Percentiles rank a stretch among this genome's conserved stretches.
phyloP scores from a whole-genome alignment of 2,329 filamentous ascomycete genomes.

The Claviceps pusilla region DNA sequence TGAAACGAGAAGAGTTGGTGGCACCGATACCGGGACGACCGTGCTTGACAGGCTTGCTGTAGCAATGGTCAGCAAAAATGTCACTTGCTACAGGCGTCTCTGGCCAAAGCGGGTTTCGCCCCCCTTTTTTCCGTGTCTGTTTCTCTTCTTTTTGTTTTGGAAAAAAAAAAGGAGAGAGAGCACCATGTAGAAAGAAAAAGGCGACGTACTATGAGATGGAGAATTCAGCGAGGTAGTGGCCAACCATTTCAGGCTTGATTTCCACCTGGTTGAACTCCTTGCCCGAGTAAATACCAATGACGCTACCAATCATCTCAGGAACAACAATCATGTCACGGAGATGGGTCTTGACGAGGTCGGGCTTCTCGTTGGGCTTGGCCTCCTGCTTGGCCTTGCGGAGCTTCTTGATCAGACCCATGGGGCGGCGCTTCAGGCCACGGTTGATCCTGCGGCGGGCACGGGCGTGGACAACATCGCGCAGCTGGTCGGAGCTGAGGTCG shows the following conservation, averaged over 20 bases:
- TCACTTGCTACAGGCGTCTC: too few species aligned
- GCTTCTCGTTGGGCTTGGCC: constrained; percentile 99
- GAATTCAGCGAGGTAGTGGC: constrained; percentile 98
- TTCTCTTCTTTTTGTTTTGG: not conserved
- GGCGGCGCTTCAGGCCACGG: constrained; percentile 98
- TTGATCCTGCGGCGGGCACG: constrained; percentile 98
- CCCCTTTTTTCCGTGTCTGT: not conserved
- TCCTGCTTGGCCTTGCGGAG: constrained; percentile 99
- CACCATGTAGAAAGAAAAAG: not conserved
- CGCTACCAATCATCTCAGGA: constrained; percentile 98
- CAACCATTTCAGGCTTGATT: constrained; percentile 99
- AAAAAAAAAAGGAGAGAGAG: not conserved
- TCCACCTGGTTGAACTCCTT: constrained; percentile 99
- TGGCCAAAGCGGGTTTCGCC: not conserved
- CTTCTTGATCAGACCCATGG: constrained; percentile 99
- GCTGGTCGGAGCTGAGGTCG: constrained; percentile 94
- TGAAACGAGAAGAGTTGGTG: constrained; percentile 99
- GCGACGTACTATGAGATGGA: constrained; percentile 93
- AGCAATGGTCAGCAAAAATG: constrained; percentile 32
- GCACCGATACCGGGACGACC: constrained; percentile 99
- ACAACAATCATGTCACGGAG: constrained; percentile 99
- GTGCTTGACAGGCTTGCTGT: constrained; percentile 99
- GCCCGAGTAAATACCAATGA: constrained; percentile 98
- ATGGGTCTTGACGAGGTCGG: constrained; percentile 97
- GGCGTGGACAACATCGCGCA: constrained; percentile 98